Evolutionary conservation across 2,329 filamentous ascomycete genomes (phyloP).

Genomic region (Aspergillus versicolor): DNA sequence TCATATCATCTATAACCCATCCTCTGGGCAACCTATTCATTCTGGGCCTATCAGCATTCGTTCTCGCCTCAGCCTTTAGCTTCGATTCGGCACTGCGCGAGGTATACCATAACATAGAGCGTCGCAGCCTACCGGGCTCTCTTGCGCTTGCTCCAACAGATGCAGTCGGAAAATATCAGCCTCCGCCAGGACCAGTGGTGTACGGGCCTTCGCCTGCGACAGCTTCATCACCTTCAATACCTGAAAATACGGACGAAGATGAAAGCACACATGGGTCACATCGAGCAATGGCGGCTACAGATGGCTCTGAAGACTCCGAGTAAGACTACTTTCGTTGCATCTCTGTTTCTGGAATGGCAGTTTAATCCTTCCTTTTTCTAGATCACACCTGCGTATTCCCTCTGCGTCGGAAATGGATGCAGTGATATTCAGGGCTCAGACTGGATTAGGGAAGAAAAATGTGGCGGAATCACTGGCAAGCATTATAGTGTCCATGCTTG

Average conservation of each 20-base stretch:
- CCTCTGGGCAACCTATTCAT: constrained; percentile 9
- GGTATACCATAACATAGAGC: constrained; percentile 3
- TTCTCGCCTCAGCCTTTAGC: constrained; percentile 11
- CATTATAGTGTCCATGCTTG: not conserved
- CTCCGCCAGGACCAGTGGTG: constrained; percentile 16
- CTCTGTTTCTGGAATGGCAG: not conserved
- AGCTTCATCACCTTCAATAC: not conserved
- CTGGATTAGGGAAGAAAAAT: not conserved
- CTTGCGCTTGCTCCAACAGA: constrained; percentile 20
- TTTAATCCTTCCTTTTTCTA: not conserved
- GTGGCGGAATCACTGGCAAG: not conserved
- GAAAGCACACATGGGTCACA: not conserved
- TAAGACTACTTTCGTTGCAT: not conserved
- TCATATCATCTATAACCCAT: not conserved
- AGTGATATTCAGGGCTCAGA: not conserved
- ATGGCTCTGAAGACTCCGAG: not conserved
- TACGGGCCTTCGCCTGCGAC: constrained; percentile 4
- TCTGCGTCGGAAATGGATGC: not conserved
- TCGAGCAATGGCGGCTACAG: not conserved
- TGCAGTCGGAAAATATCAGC: constrained; percentile 21
- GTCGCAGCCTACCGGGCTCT: constrained; percentile 21
- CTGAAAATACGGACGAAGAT: not conserved
- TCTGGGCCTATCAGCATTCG: constrained; percentile 11
- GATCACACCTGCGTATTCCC: not conserved
- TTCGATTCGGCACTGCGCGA: constrained; percentile 7